Conservation (phyloP, 2,329 filamentous ascomycete species). For the Aspergillus neoniger region DNA sequence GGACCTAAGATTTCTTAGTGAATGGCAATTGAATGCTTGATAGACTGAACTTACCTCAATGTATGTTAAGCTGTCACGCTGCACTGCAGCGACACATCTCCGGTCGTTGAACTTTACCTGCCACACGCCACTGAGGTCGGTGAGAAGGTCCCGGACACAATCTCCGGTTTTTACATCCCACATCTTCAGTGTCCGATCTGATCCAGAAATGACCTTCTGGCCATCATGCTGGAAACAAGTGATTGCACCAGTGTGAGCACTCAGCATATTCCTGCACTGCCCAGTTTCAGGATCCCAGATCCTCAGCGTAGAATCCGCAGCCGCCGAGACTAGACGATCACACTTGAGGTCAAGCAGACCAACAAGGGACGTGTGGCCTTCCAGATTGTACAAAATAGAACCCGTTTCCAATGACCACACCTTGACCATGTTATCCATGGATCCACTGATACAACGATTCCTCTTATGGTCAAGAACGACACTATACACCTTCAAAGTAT, state of each 20-base stretch:
- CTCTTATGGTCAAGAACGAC: slow-evolving; percentile 90
- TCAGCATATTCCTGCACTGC: slow-evolving; percentile 84
- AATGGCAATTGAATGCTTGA: slow-evolving; percentile 5
- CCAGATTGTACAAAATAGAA: slow-evolving; percentile 80
- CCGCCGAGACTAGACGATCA: slow-evolving; percentile 88
- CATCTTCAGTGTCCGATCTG: slow-evolving; percentile 95
- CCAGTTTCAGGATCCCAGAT: slow-evolving; percentile 97
- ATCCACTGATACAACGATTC: slow-evolving; percentile 94
- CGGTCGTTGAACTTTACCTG: slow-evolving; percentile 97
- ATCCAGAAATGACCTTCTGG: slow-evolving; percentile 94
- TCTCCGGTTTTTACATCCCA: slow-evolving; percentile 94
- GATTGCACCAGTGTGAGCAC: slow-evolving; percentile 93
- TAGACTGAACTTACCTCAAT: slow-evolving; percentile 73
- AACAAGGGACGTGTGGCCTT: slow-evolving; percentile 89
- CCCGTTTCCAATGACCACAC: slow-evolving; percentile 94
- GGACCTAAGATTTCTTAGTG: slow-evolving; percentile 64
- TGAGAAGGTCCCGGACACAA: slow-evolving; percentile 88
- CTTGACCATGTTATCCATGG: slow-evolving; percentile 97
- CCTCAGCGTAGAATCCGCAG: slow-evolving; percentile 88
- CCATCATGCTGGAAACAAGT: slow-evolving; percentile 98
- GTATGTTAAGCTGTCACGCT: slow-evolving; percentile 88
- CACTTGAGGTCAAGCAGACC: slow-evolving; percentile 87
- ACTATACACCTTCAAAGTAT: slow-evolving; percentile 92
- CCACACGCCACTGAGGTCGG: slow-evolving; percentile 95
- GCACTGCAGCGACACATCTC: slow-evolving; percentile 92